phyloP scores from a whole-genome alignment of 129 eudicot species.

The Rutidosis leptorrhynchoides region DNA sequence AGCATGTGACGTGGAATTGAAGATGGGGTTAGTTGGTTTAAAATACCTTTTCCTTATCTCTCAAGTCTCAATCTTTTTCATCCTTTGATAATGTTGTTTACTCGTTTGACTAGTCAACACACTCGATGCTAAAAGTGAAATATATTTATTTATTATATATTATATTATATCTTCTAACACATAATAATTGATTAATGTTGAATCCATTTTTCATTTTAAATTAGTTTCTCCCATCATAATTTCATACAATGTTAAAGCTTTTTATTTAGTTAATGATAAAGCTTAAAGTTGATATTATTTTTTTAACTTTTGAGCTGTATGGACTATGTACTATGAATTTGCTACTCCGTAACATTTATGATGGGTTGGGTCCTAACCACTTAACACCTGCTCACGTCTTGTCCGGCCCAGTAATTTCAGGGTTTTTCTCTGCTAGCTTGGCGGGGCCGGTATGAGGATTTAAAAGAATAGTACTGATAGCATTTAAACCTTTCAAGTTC shows the following conservation, averaged over 20 bases:
- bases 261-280: no score
- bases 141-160: no score
- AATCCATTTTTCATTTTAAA: not conserved
- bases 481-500: not conserved
- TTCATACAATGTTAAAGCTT: no score
- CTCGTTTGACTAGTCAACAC: not conserved
- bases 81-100: constrained; percentile 22
- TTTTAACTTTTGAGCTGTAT: no score
- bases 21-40: constrained; percentile 14
- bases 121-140: not conserved
- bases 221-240: no score
- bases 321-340: no score
- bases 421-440: no score
- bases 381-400: not conserved
- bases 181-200: not conserved
- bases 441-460: not conserved
- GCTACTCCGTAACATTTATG: no score
- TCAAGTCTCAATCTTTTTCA: constrained; percentile 19
- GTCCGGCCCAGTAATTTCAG: not conserved
- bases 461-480: not conserved
- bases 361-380: not conserved
- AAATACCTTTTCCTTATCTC: constrained; percentile 13
- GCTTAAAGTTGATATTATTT: no score
- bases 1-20: constrained; percentile 21
- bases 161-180: not conserved